phyloP scores from a whole-genome alignment of 306 rosid genomes.

The Vigna hirtella region DNA sequence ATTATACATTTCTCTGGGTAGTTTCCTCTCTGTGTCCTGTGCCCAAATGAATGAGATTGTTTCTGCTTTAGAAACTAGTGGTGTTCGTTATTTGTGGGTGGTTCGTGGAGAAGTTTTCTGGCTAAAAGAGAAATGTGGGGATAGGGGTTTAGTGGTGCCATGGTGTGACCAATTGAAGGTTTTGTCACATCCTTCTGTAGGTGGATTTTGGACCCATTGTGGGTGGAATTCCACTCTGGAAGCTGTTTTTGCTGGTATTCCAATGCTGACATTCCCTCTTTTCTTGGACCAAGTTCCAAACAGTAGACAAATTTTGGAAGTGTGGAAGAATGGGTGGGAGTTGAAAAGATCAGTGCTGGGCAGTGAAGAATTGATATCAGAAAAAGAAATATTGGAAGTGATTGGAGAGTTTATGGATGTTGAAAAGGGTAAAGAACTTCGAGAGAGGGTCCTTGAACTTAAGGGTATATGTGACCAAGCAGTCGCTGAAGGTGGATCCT shows the following conservation, averaged over 20 bases:
- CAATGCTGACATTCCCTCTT: conserved; percentile 15
- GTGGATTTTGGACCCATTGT: conserved; percentile 29
- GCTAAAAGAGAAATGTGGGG: conserved; percentile 23
- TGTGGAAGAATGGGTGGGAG: conserved; percentile 15
- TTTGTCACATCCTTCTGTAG: conserved; percentile 15
- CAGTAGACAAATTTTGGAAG: conserved; percentile 31
- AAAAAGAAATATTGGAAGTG: conserved; percentile 10
- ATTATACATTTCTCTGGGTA: conserved; percentile 14
- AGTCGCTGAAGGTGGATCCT: conserved; percentile 26
- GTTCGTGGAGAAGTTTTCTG: conserved; percentile 14
- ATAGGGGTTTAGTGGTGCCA: conserved; percentile 5
- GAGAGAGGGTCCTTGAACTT: conserved; percentile 11
- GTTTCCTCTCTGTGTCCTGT: conserved; percentile 20
- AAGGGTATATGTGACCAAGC: conserved; percentile 5
- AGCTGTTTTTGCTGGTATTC: conserved; percentile 24
- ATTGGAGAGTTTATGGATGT: conserved; percentile 6
- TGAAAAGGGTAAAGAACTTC: conserved; percentile 9
- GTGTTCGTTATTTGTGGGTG: conserved; percentile 25
- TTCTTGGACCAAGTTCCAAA: conserved; percentile 27
- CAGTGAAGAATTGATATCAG: neutral
- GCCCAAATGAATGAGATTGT: conserved; percentile 17
- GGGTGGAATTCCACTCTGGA: conserved; percentile 26
- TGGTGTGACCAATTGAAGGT: conserved; percentile 34
- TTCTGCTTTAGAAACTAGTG: conserved; percentile 14
- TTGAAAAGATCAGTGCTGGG: conserved; percentile 1